phyloP scores from a whole-genome alignment of 2,329 filamentous ascomycete genomes.

The Aspergillus sp. region DNA sequence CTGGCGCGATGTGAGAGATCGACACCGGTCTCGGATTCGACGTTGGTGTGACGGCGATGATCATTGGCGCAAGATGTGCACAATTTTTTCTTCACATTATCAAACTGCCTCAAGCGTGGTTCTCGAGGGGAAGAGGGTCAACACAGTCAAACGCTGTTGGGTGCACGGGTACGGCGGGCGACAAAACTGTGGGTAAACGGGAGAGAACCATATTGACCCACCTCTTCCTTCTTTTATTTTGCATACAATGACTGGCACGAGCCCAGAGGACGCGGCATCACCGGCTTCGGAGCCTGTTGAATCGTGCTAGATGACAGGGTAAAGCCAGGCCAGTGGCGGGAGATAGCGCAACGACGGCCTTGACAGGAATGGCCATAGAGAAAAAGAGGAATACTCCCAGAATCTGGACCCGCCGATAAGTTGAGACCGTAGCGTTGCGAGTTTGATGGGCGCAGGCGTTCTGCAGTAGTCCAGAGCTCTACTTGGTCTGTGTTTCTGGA shows the following conservation, averaged over 20 bases:
- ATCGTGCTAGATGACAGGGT: slow-evolving; percentile 23
- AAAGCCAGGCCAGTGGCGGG: slow-evolving; percentile 21
- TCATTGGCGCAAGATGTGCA: slow-evolving; percentile 27
- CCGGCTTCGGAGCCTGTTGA: slow-evolving; percentile 3
- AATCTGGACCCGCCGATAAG: slow-evolving; percentile 6
- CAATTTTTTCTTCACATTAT: slow-evolving; percentile 19
- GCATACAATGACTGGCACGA: slow-evolving; percentile 9
- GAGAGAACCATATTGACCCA: slow-evolving; percentile 12
- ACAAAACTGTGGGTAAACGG: slow-evolving; percentile 7
- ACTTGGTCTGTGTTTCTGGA: slow-evolving; percentile 18
- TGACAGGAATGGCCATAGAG: slow-evolving; percentile 10
- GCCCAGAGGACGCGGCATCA: slow-evolving; percentile 7
- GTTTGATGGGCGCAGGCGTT: slow-evolving; percentile 2
- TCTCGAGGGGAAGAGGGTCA: slow-evolving; percentile 4
- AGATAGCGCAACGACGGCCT: slow-evolving; percentile 20
- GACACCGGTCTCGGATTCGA: slow-evolving; percentile 24
- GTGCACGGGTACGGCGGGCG: background rate
- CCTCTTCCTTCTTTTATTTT: slow-evolving; percentile 5
- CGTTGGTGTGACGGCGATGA: slow-evolving; percentile 17
- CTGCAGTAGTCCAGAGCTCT: slow-evolving; percentile 9
- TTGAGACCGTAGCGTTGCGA: slow-evolving; percentile 13
- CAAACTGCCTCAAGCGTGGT: slow-evolving; percentile 3
- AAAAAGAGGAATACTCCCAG: slow-evolving; percentile 5
- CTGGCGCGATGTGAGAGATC: slow-evolving; percentile 25
- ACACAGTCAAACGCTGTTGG: background rate